A percentile compares a stretch with the other conserved stretches of the same genome.
Conservation (phyloP, 2,329 filamentous ascomycete species). For the Zasmidium citrigriseum region DNA sequence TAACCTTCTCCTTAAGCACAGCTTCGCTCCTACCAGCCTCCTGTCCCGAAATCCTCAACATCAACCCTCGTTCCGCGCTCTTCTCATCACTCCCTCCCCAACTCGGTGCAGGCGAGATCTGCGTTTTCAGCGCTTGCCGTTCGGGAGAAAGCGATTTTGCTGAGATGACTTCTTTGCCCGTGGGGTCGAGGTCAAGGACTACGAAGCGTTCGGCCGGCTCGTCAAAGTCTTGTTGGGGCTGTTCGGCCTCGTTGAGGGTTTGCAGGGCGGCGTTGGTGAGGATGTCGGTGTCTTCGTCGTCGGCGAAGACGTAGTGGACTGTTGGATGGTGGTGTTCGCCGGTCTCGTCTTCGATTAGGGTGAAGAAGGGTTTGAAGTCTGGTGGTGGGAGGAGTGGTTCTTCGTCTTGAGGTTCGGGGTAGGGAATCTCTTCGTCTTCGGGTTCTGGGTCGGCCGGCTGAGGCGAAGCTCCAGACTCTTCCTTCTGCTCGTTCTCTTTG, state of each 20-base stretch:
- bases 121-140: constrained; percentile 66
- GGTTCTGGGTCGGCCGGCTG: constrained; percentile 5
- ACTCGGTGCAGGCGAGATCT: constrained; percentile 61
- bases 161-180: constrained; percentile 59
- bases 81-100: constrained; percentile 60
- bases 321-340: constrained; percentile 78
- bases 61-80: constrained; percentile 48
- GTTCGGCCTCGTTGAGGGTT: constrained; percentile 46
- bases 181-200: constrained; percentile 54
- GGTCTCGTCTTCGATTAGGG: constrained; percentile 76
- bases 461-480: neutral
- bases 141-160: constrained; percentile 72
- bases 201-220: constrained; percentile 54
- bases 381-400: constrained; percentile 32
- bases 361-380: constrained; percentile 79
- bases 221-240: constrained; percentile 34
- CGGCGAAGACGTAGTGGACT: constrained; percentile 89
- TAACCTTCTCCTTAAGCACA: constrained; percentile 35
- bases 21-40: constrained; percentile 22
- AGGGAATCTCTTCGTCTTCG: constrained; percentile 16
- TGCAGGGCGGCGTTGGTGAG: constrained; percentile 66
- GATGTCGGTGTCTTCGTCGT: constrained; percentile 78
- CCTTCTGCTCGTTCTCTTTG: neutral
- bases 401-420: constrained; percentile 21
- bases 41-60: constrained; percentile 63